phyloP scores from a whole-genome alignment of 495 filamentous ascomycete genomes.

The Penicillium steckii region DNA sequence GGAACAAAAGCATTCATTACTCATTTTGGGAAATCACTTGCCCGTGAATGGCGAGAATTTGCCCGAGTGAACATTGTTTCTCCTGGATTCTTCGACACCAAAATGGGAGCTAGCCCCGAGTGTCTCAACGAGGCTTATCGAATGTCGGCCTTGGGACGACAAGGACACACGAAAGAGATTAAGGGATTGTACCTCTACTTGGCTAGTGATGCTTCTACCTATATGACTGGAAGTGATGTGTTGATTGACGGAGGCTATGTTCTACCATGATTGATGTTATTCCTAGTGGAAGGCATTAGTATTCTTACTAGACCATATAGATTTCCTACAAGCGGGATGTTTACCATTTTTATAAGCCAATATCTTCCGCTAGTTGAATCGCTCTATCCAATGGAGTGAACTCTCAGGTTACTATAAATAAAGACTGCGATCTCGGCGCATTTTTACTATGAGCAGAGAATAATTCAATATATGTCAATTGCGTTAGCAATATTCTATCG shows the following conservation, averaged over 20 bases:
- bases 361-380: no score
- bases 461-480: no score
- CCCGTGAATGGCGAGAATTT: slow-evolving; percentile 67
- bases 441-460: no score
- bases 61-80: slow-evolving; percentile 65
- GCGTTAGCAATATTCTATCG: background rate
- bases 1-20: slow-evolving; percentile 66
- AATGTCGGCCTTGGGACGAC: slow-evolving; percentile 55
- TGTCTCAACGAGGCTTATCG: slow-evolving; percentile 60
- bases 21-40: slow-evolving; percentile 63
- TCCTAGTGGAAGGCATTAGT: no score
- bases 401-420: no score
- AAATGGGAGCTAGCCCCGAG: slow-evolving; percentile 52
- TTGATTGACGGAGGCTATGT: slow-evolving; percentile 62
- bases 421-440: no score
- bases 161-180: slow-evolving; percentile 63
- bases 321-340: background rate
- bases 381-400: no score
- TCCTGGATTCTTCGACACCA: slow-evolving; percentile 66
- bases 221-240: slow-evolving; percentile 66
- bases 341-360: no score
- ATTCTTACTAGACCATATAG: background rate
- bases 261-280: slow-evolving; percentile 28
- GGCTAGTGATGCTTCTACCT: slow-evolving; percentile 62
- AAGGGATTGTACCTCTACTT: slow-evolving; percentile 61